phyloP scores from a whole-genome alignment of 768 basidiomycete species.

The Collybia nuda region DNA sequence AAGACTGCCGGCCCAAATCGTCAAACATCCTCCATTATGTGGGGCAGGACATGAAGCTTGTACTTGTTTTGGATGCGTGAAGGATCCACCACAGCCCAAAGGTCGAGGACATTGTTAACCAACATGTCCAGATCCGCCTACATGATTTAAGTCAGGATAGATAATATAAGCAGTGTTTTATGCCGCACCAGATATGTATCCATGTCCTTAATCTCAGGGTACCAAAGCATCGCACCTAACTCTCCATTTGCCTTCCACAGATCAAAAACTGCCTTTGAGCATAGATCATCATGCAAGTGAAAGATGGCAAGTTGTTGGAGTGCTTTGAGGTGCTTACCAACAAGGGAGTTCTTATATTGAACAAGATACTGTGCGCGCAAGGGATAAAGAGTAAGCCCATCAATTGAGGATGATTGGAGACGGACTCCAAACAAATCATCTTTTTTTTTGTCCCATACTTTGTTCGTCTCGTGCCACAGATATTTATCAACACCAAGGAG shows the following conservation, averaged over 20 bases:
- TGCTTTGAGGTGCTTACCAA: slow-evolving; percentile 26
- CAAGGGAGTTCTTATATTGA: slow-evolving; percentile 29
- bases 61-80: slow-evolving; percentile 25
- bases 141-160: neutral
- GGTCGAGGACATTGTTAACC: slow-evolving; percentile 28
- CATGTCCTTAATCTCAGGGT: slow-evolving; percentile 29
- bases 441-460: slow-evolving; percentile 20
- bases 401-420: slow-evolving; percentile 26
- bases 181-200: slow-evolving; percentile 22
- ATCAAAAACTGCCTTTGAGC: slow-evolving; percentile 11
- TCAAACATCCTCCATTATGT: slow-evolving; percentile 24
- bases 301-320: slow-evolving; percentile 31
- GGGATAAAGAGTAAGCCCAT: slow-evolving; percentile 28
- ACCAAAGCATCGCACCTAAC: slow-evolving; percentile 30
- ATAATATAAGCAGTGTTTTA: neutral
- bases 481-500: slow-evolving; percentile 49
- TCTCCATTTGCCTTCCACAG: slow-evolving; percentile 26
- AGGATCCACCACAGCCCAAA: slow-evolving; percentile 23
- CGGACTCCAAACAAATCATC: slow-evolving; percentile 20
- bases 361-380: slow-evolving; percentile 32
- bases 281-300: slow-evolving; percentile 30
- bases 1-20: slow-evolving; percentile 26
- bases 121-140: slow-evolving; percentile 4
- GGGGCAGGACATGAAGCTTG: slow-evolving; percentile 28
- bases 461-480: slow-evolving; percentile 40